Evolutionary conservation across 345 rosid genomes (phyloP), one percentile per base, ranked within the genome.

Genomic region (Pistacia atlantica): DNA sequence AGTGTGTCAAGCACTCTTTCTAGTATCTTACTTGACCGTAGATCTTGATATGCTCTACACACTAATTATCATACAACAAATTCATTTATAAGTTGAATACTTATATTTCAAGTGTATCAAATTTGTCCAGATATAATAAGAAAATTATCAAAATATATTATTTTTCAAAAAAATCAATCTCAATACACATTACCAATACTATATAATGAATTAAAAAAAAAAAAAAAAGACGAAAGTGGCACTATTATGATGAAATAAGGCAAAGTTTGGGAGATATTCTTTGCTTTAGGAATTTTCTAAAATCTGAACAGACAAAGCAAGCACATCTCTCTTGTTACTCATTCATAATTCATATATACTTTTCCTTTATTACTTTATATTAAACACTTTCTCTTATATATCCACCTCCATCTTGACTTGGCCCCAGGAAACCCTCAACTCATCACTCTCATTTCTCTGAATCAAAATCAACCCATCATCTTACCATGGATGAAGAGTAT

Each of bases 401-500:
- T 11, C 11, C 5, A 8, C 2, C n/a, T 4, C 22, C 1, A 3
- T 25, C 17, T 37, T 77, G 75, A 69, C 74, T 78, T 31, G 35
- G 57, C 70, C 61, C 65, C 1, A 5, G 11, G 66, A 48, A 18
- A 61, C 56, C 62, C 52, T n/a, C 76, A 65, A 31, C 62, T 22
- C 62, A 3, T 72, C 46, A 5, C 77, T 58, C 12, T 62, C 56
- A 51, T 52, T 22, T 45, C 65, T 51, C 70, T n/a, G 69, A 22
- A 22, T 72, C 35, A n/a, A 4, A 1, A 13, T 18, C 18, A 54
- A 13, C 45, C 67, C 48, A 51, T 37, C 77, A 75, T 28, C 78
- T 16, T 13, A 72, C 66, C 78, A 96, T 96, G 99, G 99, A 96
- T 75, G 98, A 96, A 74, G 97, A 90, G 84, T 93, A 96, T 65